Evolutionary conservation across 129 eudicot species (phyloP).

Genomic region (Chrysanthemum lavandulifolium): DNA sequence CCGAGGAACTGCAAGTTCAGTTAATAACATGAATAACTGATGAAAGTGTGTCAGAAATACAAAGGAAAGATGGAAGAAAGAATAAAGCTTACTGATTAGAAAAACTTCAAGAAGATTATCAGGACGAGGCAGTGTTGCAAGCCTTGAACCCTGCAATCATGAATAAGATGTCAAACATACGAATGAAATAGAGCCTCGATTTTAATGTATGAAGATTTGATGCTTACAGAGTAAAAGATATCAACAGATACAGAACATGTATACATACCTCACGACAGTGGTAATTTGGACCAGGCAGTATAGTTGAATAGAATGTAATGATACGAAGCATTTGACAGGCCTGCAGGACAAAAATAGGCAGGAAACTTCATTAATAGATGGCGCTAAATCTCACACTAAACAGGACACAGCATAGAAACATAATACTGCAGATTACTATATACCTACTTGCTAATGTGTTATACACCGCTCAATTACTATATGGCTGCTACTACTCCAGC

Average conservation of each 20-base stretch:
- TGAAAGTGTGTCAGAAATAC: background rate
- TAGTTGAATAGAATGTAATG: conserved; percentile 88
- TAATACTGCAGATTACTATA: background rate
- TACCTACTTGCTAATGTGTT: background rate
- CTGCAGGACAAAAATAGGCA: conserved; percentile 39
- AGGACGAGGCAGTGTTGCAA: conserved; percentile 87
- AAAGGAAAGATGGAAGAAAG: background rate
- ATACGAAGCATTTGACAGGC: conserved; percentile 85
- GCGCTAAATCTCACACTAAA: background rate
- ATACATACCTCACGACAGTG: conserved; percentile 91
- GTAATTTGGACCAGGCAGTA: conserved; percentile 94
- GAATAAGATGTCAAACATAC: background rate
- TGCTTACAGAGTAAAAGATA: background rate
- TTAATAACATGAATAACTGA: conserved; percentile 19
- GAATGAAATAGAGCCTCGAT: background rate
- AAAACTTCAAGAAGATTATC: conserved; percentile 61
- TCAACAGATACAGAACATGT: background rate
- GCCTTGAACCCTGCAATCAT: conserved; percentile 69
- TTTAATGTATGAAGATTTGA: background rate
- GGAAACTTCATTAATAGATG: background rate
- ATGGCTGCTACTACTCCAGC: background rate
- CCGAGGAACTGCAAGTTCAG: conserved; percentile 73
- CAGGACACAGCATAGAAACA: background rate
- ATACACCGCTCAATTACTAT: background rate
- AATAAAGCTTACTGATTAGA: conserved; percentile 57